These are phyloP conservation scores for Bimuria novae-zelandiae DNA, from an alignment of 2,329 filamentous ascomycete species.

Conservation along the genomic window DNA sequence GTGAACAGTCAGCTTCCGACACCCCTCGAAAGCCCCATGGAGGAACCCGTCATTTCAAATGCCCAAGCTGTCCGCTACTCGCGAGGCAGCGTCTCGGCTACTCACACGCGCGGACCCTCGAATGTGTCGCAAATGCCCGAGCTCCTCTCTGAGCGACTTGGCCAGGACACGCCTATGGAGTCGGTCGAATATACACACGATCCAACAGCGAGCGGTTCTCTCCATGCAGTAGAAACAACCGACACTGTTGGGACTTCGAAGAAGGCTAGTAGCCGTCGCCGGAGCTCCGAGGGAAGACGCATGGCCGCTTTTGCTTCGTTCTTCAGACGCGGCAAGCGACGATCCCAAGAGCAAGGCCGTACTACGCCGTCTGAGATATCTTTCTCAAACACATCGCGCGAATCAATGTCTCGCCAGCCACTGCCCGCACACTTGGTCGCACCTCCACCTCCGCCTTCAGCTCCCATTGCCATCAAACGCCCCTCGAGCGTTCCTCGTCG, in stretches of 20 bases:
- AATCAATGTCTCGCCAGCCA: constrained; percentile 72
- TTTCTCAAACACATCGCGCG: constrained; percentile 87
- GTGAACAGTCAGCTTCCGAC: constrained; percentile 38
- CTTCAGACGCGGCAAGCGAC: constrained; percentile 67
- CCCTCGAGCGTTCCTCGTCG: constrained; percentile 69
- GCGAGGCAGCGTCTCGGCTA: constrained; percentile 51
- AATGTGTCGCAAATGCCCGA: constrained; percentile 60
- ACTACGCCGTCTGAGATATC: constrained; percentile 66
- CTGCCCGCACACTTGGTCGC: constrained; percentile 55
- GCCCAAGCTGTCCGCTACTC: constrained; percentile 56
- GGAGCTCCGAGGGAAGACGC: constrained; percentile 43
- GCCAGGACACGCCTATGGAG: constrained; percentile 44
- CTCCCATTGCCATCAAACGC: constrained; percentile 49
- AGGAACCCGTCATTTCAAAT: constrained; percentile 55
- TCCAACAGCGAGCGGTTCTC: constrained; percentile 36
- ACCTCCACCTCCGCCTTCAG: constrained; percentile 42
- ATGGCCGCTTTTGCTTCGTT: constrained; percentile 57
- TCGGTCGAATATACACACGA: constrained; percentile 46
- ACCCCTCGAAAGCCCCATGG: constrained; percentile 49
- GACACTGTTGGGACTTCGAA: constrained; percentile 38
- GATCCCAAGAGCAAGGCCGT: constrained; percentile 54
- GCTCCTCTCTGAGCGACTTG: constrained; percentile 49
- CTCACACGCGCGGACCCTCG: constrained; percentile 54
- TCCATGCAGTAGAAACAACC: constrained; percentile 38
- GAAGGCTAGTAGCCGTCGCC: constrained; percentile 29